A percentile compares a stretch with the other conserved stretches of the same genome.
phyloP scores from a whole-genome alignment of 1,284 basidiomycete species.

The Naganishia liquefaciens region DNA sequence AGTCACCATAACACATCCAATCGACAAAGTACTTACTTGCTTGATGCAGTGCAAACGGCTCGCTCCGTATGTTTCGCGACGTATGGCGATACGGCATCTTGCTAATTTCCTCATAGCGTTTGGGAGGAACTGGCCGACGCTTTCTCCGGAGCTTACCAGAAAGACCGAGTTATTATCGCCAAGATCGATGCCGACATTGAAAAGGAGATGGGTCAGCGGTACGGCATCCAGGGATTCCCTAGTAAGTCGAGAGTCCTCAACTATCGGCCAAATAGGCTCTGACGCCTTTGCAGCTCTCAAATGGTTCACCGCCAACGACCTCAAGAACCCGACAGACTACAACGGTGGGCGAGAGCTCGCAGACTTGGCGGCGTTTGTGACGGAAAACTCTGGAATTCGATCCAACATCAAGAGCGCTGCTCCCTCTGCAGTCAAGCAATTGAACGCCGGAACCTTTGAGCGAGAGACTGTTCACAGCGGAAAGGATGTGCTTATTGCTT shows the following conservation, averaged over 20 bases:
- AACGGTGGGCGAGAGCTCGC: conserved; percentile 79
- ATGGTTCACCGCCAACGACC: conserved; percentile 74
- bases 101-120: conserved; percentile 68
- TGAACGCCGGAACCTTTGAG: conserved; percentile 74
- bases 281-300: conserved; percentile 68
- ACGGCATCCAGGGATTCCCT: conserved; percentile 79
- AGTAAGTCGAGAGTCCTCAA: conserved; percentile 60
- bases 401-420: conserved; percentile 82
- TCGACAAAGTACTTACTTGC: not conserved
- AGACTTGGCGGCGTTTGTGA: conserved; percentile 69
- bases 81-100: conserved; percentile 43
- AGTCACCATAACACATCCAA: not conserved
- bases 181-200: conserved; percentile 91
- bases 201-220: conserved; percentile 60
- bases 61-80: conserved; percentile 6
- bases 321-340: conserved; percentile 67
- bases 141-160: conserved; percentile 58
- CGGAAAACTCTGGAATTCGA: conserved; percentile 74
- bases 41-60: not conserved
- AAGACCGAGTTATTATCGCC: conserved; percentile 80
- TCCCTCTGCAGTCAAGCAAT: conserved; percentile 68
- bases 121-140: conserved; percentile 89
- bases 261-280: not conserved
- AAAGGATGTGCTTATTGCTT: conserved; percentile 86
- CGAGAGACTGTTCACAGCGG: conserved; percentile 69